Evolutionary conservation across 345 rosid species (phyloP).

Genomic region (Eucalyptus erythrocorys): DNA sequence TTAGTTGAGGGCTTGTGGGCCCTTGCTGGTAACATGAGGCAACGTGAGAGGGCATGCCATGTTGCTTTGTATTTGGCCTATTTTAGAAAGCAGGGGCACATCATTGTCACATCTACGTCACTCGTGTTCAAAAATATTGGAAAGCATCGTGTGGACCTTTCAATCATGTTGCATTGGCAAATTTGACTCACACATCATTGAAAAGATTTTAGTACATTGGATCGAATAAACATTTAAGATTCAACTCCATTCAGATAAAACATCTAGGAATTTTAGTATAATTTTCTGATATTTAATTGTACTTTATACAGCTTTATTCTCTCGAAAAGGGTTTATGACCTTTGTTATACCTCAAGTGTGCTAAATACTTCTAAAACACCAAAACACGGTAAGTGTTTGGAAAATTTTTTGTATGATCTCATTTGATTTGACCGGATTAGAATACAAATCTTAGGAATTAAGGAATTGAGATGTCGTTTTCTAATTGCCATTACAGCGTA

Average conservation of each 20-base stretch:
- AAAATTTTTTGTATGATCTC: background rate
- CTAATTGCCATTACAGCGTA: too few relatives aligned
- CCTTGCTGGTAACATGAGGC: background rate
- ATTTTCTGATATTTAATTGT: background rate
- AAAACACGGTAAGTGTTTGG: background rate
- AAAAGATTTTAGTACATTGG: background rate
- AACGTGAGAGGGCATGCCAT: background rate
- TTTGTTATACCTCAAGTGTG: background rate
- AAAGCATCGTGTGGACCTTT: accelerated
- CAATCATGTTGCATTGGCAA: background rate
- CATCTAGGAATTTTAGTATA: background rate
- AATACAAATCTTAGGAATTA: background rate
- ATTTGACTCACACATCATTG: background rate
- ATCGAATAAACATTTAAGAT: background rate
- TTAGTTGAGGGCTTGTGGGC: background rate
- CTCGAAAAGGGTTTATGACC: background rate
- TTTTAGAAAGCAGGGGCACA: background rate
- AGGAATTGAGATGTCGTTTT: background rate
- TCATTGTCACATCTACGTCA: background rate
- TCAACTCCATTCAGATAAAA: background rate
- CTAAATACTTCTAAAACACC: background rate
- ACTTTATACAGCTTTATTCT: background rate
- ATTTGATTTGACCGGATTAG: background rate
- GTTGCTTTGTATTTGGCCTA: background rate
- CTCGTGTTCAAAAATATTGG: background rate